A percentile compares a stretch with the other conserved stretches of the same genome.
Evolutionary conservation across 768 basidiomycete species (phyloP).

Genomic region (Lentinus brumalis): DNA sequence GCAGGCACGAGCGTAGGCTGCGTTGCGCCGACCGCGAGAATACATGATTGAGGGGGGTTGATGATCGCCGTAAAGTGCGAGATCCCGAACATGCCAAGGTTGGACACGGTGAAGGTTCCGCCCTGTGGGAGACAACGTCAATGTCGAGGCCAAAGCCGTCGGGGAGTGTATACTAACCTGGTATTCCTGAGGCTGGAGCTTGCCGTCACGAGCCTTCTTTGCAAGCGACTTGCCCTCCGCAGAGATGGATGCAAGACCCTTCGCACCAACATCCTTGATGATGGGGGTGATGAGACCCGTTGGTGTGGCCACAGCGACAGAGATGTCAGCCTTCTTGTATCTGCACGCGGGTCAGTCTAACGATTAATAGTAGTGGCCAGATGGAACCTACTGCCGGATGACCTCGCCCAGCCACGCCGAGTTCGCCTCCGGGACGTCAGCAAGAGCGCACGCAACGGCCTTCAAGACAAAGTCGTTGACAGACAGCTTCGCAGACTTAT

Average conservation of each 20-base stretch:
- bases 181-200: constrained; percentile 93
- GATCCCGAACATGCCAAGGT: constrained; percentile 97
- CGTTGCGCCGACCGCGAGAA: constrained; percentile 91
- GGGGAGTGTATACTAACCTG: constrained; percentile 55
- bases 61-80: constrained; percentile 98
- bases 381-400: constrained; percentile 82
- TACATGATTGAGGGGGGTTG: constrained; percentile 98
- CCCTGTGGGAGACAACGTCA: constrained; percentile 51
- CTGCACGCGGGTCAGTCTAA: constrained; percentile 39
- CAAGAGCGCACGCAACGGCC: constrained; percentile 86
- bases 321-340: constrained; percentile 97
- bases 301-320: constrained; percentile 94
- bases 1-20: constrained; percentile 86
- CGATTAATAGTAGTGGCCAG: neutral
- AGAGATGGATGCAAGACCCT: constrained; percentile 92
- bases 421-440: constrained; percentile 97
- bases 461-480: constrained; percentile 99
- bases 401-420: constrained; percentile 96
- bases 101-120: constrained; percentile 98
- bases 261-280: constrained; percentile 87
- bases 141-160: neutral
- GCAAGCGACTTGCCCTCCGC: constrained; percentile 90
- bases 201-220: constrained; percentile 95
- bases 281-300: constrained; percentile 97
- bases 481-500: constrained; percentile 90